Base-by-base conservation (phyloP, 495 filamentous ascomycete genomes). In the Podospora bellae-mahoneyi region DNA sequence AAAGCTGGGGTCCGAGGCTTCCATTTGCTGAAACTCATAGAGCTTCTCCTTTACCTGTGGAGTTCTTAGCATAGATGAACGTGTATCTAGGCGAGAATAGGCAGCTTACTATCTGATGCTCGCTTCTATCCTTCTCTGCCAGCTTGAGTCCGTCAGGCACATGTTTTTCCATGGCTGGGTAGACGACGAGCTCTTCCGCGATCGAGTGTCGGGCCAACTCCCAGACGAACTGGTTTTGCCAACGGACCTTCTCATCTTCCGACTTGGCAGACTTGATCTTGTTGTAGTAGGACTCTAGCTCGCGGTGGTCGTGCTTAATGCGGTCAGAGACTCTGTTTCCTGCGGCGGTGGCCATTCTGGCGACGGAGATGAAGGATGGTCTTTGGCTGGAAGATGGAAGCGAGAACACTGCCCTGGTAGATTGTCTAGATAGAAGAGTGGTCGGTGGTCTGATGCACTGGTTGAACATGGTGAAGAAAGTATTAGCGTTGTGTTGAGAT, bases 171-270 rank as follows among this genome's bases (percentile, higher is more conserved):
- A 91, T 82, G 0, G 83, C 83, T 0, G 90, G 90, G 75, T 91
- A 92, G 18, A 92, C 81, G 48, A 90, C 84, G 2, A 92, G 75
- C 78, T 92, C 90, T 74, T 92, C 87, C 64, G 80, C 86, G 71
- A 91, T 79, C 0, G 84, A 83, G 72, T 91, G 86, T 9, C 89
- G 84, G 13, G 91, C 86, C 3, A 92, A 78, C 71, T 89, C 87
- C 90, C 90, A 92, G 34, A 87, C 86, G 66, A 92, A 89, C 61
- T 85, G 84, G 65, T 92, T 92, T 74, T 87, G 84, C 76, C 79
- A 91, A 18, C 82, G 77, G 1, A 72, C 76, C 70, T 83, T 83
- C 5, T 83, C 78, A 63, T 88, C 83, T 23, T 76, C 68, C 53
- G 85, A 79, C 3, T 71, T 76, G 10, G 85, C 72, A 58, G 77